phyloP scores from a whole-genome alignment of 2,329 filamentous ascomycete species.

The Stemphylium lycopersici region DNA sequence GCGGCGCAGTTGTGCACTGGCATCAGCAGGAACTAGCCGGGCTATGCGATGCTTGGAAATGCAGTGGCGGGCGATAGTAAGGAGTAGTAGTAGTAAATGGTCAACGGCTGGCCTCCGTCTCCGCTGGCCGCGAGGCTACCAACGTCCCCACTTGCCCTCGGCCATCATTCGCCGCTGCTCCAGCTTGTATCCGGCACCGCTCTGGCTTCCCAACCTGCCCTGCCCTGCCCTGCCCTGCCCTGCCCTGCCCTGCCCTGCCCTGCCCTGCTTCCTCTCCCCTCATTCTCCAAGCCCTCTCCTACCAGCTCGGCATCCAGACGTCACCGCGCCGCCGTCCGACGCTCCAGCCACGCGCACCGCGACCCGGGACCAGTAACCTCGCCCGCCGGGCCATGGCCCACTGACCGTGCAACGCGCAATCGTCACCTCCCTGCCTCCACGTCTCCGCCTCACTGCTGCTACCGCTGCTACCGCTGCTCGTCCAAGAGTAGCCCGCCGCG shows the following conservation, averaged over 20 bases:
- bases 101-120: no score
- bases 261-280: conserved; percentile 3
- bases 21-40: neutral
- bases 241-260: conserved; percentile 1
- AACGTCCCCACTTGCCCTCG: conserved; percentile 21
- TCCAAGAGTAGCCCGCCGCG: conserved; percentile 1
- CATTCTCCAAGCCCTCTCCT: neutral
- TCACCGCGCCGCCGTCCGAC: conserved; percentile 7
- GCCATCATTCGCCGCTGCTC: conserved; percentile 33
- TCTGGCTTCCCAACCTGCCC: conserved; percentile 19
- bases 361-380: conserved; percentile 9
- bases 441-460: conserved; percentile 9
- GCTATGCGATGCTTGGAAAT: neutral
- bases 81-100: no score
- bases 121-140: neutral
- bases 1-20: neutral
- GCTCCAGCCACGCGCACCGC: conserved; percentile 31
- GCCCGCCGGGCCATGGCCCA: conserved; percentile 41
- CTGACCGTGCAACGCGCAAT: conserved; percentile 36
- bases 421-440: conserved; percentile 15
- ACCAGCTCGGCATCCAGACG: neutral
- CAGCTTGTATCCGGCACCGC: conserved; percentile 23
- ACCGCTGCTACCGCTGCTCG: neutral
- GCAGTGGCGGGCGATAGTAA: neutral
- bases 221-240: conserved; percentile 1